Evolutionary conservation across 768 basidiomycete species (phyloP).

Genomic region (Mycena indigotica): DNA sequence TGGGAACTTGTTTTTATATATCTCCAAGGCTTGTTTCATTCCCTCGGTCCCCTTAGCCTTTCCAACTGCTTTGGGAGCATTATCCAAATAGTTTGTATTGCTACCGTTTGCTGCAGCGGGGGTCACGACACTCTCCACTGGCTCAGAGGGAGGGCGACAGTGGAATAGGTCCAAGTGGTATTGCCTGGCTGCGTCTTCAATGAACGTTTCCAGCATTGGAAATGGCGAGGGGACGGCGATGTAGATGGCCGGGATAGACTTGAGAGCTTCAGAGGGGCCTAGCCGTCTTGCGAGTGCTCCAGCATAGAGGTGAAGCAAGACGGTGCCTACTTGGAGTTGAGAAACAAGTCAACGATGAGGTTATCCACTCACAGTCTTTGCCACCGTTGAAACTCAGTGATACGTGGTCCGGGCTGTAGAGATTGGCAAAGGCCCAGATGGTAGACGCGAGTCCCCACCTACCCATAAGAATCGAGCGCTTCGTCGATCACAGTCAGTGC

Average conservation of each 20-base stretch:
- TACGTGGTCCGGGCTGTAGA: conserved; percentile 61
- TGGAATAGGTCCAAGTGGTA: conserved; percentile 82
- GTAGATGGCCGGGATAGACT: conserved; percentile 71
- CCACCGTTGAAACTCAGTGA: conserved; percentile 98
- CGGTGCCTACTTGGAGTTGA: conserved; percentile 68
- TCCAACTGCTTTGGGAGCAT: conserved; percentile 43
- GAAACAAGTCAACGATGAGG: conserved; percentile 5
- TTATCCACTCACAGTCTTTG: conserved; percentile 82
- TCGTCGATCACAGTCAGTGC: conserved; percentile 82
- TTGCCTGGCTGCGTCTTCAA: conserved; percentile 54
- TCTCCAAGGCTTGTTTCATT: conserved; percentile 78
- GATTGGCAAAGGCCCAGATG: conserved; percentile 13
- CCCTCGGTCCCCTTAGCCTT: conserved; percentile 62
- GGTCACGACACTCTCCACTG: conserved; percentile 52
- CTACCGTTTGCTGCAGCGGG: conserved; percentile 29
- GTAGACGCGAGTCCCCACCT: conserved; percentile 37
- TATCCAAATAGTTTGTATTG: conserved; percentile 22
- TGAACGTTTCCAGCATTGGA: conserved; percentile 79
- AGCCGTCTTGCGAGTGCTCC: conserved; percentile 62
- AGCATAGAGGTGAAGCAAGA: conserved; percentile 87
- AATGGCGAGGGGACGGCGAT: conserved; percentile 93
- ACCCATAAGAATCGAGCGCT: conserved; percentile 81
- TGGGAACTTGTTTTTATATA: conserved; percentile 69
- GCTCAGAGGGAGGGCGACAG: conserved; percentile 44
- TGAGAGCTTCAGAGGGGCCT: conserved; percentile 35